Evolutionary conservation across 495 filamentous ascomycete genomes (phyloP), one percentile per base, ranked within the genome.

Genomic region (Collariella sp.): DNA sequence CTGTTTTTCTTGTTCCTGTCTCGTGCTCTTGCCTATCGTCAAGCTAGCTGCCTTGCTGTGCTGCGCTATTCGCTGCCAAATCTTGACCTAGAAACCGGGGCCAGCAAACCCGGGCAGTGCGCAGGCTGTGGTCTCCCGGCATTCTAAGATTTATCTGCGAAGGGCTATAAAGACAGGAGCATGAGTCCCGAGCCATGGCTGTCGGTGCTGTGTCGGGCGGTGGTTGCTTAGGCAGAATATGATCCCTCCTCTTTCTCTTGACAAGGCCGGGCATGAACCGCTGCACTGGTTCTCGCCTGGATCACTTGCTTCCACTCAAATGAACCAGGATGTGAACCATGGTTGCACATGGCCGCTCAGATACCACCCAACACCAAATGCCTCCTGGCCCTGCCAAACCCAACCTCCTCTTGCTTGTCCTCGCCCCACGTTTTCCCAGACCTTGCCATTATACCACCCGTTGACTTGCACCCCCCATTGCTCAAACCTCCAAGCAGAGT

Each of bases 11-110:
- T 70, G 67, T 71, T 70, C 63, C 67, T 74, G 67, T 71, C 71
- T 76, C 71, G 68, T 70, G 70, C 72, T 70, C 74, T 76, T 78
- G 75, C 41, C 78, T 81, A 81, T 78, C 76, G 76, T 75, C 66
- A 78, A 78, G 78, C 78, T 81, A 81, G 74, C 65, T 68, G 58
- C 58, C 62, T 64, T 43, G 56, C 54, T 64, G 43, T 67, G 60
- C 56, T 65, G 72, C 72, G 70, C 75, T 76, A 76, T 70, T 72
- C 72, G 75, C 75, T 70, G 68, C 70, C 65, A 73, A 64, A 60
- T 72, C 67, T 75, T 62, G 53, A 57, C 60, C 60, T 65, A 55
- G 62, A 45, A 36, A 15, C 52, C 50, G 49, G 57, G 55, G 51
- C 39, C 43, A 22, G 48, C 38, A 24, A 19, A 22, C 48, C 29